Base-by-base conservation (phyloP, 2,329 filamentous ascomycete species). In the Zymoseptoria ardabiliae region DNA sequence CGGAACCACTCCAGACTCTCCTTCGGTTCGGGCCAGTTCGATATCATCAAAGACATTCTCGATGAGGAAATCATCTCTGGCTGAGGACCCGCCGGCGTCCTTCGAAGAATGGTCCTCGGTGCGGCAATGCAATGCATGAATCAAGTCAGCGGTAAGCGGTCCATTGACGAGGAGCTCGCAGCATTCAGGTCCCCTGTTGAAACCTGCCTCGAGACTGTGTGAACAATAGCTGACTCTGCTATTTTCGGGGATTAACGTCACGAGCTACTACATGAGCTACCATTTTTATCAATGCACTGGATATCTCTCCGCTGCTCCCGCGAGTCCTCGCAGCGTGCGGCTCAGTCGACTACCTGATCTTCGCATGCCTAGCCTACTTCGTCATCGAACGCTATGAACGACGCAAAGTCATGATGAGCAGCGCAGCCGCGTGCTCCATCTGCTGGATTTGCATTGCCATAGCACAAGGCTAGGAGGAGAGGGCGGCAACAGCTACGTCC, bases 381-480 rank as follows among this genome's bases (percentile, higher is more conserved):
- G 72, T 79, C 4, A 77, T 81, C 59, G 79, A 81, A 58, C 70
- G 76, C 5, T 79, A 74, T 59, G 79, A 79, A 2, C 73, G 79
- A 9, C 73, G 79, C 9, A 76, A 74, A 54, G 72, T 80, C 53
- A 79, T 81, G 77, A 79, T 81, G 72, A 67, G 67, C 19, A 77
- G 75, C 5, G 75, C 78, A n/a, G 71, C 73, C 6, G 80, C 77
- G 9, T 81, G 78, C 59, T 78, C 75, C 1, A 73, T 77, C 11
- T 82, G 79, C 64, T 81, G 78, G 72, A 72, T 78, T 19, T 66
- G 79, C 8, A 81, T 81, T 55, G 75, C 78, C 0, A 77, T 78
- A 19, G 70, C 76, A 0, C 71, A 78, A 5, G 75, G 74, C 1
- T 66, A 76, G 20, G 72, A 73, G 0, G 73, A 75, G 54, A 71